Percentiles rank a stretch among this genome's conserved stretches.
Conservation (phyloP, 441 rosid genomes). For the Capsella rubella region DNA sequence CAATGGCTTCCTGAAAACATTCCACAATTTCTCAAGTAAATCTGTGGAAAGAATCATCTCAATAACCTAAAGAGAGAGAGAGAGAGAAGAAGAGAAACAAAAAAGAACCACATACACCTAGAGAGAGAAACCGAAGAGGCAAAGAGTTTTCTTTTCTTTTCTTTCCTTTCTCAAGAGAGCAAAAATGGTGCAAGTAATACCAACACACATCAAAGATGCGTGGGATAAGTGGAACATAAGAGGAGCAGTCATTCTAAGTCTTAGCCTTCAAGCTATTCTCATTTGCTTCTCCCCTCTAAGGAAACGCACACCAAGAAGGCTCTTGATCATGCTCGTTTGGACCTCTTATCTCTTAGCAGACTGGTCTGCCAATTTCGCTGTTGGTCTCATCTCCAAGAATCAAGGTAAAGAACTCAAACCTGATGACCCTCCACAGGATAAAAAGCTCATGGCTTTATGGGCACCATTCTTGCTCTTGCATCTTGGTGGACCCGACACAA, state of each 20-base stretch:
- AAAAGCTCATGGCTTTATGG: constrained; percentile 61
- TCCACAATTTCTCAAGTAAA: constrained; percentile 20
- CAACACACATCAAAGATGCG: constrained; percentile 18
- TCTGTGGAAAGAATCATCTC: constrained; percentile 23
- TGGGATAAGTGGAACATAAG: constrained; percentile 60
- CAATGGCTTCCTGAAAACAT: constrained; percentile 28
- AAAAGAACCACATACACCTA: too few species aligned
- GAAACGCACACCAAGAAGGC: constrained; percentile 47
- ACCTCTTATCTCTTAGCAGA: constrained; percentile 56
- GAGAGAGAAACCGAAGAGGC: not conserved
- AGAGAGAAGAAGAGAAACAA: too few species aligned
- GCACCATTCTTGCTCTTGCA: constrained; percentile 62
- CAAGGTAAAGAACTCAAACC: constrained; percentile 30
- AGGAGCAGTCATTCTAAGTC: constrained; percentile 53
- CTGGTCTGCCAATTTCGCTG: constrained; percentile 55
- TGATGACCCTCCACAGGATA: constrained; percentile 32
- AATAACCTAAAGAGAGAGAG: constrained; percentile 2
- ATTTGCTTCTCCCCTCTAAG: constrained; percentile 50
- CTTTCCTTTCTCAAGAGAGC: constrained; percentile 7
- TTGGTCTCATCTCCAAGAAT: constrained; percentile 56
- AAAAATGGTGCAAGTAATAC: constrained; percentile 43
- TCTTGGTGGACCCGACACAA: constrained; percentile 68
- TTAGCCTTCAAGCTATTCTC: constrained; percentile 53
- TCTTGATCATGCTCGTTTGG: constrained; percentile 50
- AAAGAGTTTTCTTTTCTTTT: not conserved